Evolutionary conservation across 2,329 filamentous ascomycete species (phyloP).

Genomic region (Alternaria sp.): DNA sequence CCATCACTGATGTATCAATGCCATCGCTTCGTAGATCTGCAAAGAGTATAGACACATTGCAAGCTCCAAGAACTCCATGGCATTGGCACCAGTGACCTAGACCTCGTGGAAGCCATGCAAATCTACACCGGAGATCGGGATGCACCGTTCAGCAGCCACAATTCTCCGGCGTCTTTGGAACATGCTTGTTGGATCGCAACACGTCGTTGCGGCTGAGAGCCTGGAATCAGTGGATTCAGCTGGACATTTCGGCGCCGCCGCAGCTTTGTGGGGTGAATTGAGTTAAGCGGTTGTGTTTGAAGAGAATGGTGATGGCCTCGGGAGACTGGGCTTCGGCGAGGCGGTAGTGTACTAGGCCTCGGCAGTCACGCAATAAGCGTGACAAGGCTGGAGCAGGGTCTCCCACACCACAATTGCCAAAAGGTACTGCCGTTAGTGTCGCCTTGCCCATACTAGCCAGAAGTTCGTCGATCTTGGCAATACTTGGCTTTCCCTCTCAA

Average conservation of each 20-base stretch:
- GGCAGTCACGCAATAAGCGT: neutral
- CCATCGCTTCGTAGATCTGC: neutral
- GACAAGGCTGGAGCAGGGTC: neutral
- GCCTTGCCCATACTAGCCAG: neutral
- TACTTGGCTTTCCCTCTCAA: no score
- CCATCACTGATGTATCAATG: neutral
- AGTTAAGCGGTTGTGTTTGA: neutral
- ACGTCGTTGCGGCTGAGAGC: constrained; percentile 5
- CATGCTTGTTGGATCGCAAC: neutral
- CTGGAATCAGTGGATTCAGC: constrained; percentile 6
- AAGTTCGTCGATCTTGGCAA: neutral
- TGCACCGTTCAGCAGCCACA: neutral
- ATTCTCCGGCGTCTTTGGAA: neutral
- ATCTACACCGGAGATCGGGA: neutral
- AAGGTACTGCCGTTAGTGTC: neutral
- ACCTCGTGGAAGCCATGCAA: neutral
- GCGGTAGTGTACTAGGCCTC: neutral
- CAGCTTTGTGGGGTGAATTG: neutral
- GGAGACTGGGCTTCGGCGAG: no score
- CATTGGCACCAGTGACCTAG: neutral
- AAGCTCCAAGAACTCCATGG: neutral
- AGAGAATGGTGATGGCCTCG: no score
- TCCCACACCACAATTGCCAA: neutral
- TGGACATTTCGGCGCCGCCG: neutral
- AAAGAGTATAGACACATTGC: neutral